Base-by-base conservation (phyloP, 2,329 filamentous ascomycete species). In the Cryoendolithus antarcticus region DNA sequence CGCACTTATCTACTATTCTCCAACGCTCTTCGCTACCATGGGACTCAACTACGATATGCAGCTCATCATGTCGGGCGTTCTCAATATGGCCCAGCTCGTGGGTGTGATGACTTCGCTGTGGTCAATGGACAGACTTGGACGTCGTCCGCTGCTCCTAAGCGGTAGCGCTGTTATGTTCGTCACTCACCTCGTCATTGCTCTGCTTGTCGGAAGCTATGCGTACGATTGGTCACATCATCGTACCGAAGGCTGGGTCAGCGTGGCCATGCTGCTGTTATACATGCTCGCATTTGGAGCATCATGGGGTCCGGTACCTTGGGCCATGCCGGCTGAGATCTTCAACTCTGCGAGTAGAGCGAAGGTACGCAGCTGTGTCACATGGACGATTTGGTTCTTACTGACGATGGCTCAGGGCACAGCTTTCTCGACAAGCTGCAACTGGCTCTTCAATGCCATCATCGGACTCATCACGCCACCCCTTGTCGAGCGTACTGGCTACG, bases 381-480 rank as follows among this genome's bases (percentile, higher is more conserved):
- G 8, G 12, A 7, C n/a, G 10, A 9, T 3, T 11, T 7, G 4
- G 12, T 31, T 6, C 21, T 27, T 2, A n/a, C 6, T 11, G 19
- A 30, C 15, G 13, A 38, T 21, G 19, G 7, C 19, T 29, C 9
- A 11, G 32, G 30, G 2, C 11, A 1, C 10, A 1, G 40, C 39
- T 10, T 61, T 80, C 3, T 75, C 74, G 0, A 80, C 76, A 0
- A 74, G 69, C 43, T 70, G 69, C 8, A 79, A 77, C 58, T 83
- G 80, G 62, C 57, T 78, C 2, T 74, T 71, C 53, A 78, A 80
- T 53, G 79, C 80, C 45, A 70, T 76, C 37, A 73, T 78, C 19
- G 46, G 50, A 3, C 37, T 58, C 2, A 51, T 54, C 28, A 56
- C 55, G 0, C 56, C 57, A 9, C 54, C 53, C 0, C 38, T 59